phyloP scores from a whole-genome alignment of 352 stramenopile genomes.

The Globisporangium echinulatum region DNA sequence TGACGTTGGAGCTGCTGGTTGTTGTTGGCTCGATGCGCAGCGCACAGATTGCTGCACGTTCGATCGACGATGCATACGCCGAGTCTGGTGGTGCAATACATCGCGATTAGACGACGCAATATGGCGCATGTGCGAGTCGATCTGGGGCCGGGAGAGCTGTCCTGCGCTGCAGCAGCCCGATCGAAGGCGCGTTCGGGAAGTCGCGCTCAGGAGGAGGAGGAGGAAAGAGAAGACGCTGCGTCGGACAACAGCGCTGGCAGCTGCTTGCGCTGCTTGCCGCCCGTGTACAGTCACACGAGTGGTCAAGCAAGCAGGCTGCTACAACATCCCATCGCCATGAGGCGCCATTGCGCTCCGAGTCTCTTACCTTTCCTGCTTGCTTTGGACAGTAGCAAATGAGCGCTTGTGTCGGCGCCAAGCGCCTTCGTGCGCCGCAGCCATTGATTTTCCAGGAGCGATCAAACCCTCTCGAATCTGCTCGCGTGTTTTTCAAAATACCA shows the following conservation, averaged over 20 bases:
- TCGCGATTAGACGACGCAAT: too few relatives aligned
- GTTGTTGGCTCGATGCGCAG: too few relatives aligned
- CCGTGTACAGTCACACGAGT: not conserved
- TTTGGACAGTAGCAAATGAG: constrained; percentile 85
- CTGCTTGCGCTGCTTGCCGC: not conserved
- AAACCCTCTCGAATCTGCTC: not conserved
- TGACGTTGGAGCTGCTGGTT: too few relatives aligned
- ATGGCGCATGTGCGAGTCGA: too few relatives aligned
- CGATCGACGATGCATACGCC: too few relatives aligned
- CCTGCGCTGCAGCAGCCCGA: not conserved
- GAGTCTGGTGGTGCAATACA: too few relatives aligned
- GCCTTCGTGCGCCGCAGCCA: constrained; percentile 39
- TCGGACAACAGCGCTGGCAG: not conserved
- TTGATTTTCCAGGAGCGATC: constrained; percentile 14
- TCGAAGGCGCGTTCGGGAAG: not conserved
- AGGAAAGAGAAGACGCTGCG: not conserved
- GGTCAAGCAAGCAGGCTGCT: not conserved
- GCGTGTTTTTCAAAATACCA: not conserved
- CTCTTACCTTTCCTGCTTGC: constrained; percentile 71
- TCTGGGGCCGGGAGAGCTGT: too few relatives aligned
- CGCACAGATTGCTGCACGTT: too few relatives aligned
- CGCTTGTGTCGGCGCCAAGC: constrained; percentile 1
- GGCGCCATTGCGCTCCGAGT: not conserved
- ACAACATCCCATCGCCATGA: not conserved
- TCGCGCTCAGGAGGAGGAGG: not conserved